Percentiles rank a stretch among this genome's conserved stretches.
These are phyloP conservation scores for Endoconidiophora polonica DNA, from an alignment of 2,329 filamentous ascomycete genomes.

Conservation along the genomic window DNA sequence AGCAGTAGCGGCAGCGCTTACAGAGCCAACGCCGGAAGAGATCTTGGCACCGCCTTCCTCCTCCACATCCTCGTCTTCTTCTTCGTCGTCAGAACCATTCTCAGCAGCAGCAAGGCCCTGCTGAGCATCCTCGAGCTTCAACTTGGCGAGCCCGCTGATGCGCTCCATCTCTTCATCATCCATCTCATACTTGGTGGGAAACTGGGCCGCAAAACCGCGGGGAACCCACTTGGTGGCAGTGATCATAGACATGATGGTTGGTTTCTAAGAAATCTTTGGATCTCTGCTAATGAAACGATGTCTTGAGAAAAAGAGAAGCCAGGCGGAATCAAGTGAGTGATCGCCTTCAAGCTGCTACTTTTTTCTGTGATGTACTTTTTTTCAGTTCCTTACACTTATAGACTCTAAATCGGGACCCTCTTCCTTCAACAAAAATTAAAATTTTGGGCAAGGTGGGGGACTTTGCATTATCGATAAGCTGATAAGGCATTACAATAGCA, in stretches of 20 bases:
- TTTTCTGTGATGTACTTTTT: constrained; percentile 1
- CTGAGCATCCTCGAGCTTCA: constrained; percentile 81
- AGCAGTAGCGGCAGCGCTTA: not conserved
- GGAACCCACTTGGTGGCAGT: constrained; percentile 62
- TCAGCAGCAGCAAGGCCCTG: constrained; percentile 49
- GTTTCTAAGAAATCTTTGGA: constrained; percentile 11
- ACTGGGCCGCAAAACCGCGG: constrained; percentile 58
- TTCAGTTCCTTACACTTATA: constrained; percentile 8
- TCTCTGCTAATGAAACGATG: not conserved
- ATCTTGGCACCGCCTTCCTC: constrained; percentile 16
- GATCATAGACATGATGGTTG: constrained; percentile 50
- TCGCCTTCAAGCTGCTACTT: constrained; percentile 2
- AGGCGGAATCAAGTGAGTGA: not conserved
- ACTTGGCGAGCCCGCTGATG: constrained; percentile 56
- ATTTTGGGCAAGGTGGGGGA: constrained; percentile 10
- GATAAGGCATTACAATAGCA: constrained; percentile 4
- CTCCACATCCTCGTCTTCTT: constrained; percentile 17
- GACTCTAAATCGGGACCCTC: not conserved
- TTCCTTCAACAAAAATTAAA: not conserved
- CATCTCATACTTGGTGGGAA: constrained; percentile 58
- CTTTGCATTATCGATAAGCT: constrained; percentile 9
- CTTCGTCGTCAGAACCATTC: constrained; percentile 17
- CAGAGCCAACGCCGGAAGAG: not conserved
- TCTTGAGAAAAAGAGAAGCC: constrained; percentile 4
- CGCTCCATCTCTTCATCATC: constrained; percentile 61